phyloP scores from a whole-genome alignment of 495 filamentous ascomycete genomes.

The Echria macrotheca region DNA sequence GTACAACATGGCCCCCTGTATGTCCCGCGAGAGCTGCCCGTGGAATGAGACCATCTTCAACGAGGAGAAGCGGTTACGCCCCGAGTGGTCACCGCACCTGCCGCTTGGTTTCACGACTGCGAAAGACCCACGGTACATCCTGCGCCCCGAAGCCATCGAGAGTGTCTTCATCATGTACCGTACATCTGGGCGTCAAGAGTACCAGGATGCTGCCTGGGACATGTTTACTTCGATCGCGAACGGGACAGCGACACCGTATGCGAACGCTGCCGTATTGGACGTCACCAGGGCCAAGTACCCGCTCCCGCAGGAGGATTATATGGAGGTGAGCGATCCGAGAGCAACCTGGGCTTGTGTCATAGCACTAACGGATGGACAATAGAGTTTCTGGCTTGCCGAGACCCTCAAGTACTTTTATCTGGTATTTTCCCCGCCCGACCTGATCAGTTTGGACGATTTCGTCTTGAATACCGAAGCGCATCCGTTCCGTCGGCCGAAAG shows the following conservation, averaged over 20 bases:
- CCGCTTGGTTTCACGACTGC: slow-evolving; percentile 34
- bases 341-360: neutral
- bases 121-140: slow-evolving; percentile 38
- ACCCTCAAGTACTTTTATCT: slow-evolving; percentile 75
- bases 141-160: slow-evolving; percentile 60
- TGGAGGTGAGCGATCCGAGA: slow-evolving; percentile 31
- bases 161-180: slow-evolving; percentile 69
- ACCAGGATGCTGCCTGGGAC: slow-evolving; percentile 64
- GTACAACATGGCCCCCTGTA: slow-evolving; percentile 59
- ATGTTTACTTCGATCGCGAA: slow-evolving; percentile 65
- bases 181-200: slow-evolving; percentile 58
- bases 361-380: slow-evolving; percentile 22
- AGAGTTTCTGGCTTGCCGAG: slow-evolving; percentile 49
- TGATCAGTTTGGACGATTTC: slow-evolving; percentile 69
- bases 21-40: slow-evolving; percentile 53
- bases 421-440: slow-evolving; percentile 60
- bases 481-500: slow-evolving; percentile 39
- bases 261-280: slow-evolving; percentile 58
- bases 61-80: slow-evolving; percentile 20
- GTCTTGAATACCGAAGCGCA: slow-evolving; percentile 58
- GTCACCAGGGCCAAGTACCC: slow-evolving; percentile 36
- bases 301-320: slow-evolving; percentile 36
- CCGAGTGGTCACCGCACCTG: slow-evolving; percentile 26
- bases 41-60: slow-evolving; percentile 64
- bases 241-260: slow-evolving; percentile 52